A percentile compares a stretch with the other conserved stretches of the same genome.
These are phyloP conservation scores for Digitaria exilis DNA, from an alignment of 202 grass and related monocot genomes.

Conservation along the genomic window DNA sequence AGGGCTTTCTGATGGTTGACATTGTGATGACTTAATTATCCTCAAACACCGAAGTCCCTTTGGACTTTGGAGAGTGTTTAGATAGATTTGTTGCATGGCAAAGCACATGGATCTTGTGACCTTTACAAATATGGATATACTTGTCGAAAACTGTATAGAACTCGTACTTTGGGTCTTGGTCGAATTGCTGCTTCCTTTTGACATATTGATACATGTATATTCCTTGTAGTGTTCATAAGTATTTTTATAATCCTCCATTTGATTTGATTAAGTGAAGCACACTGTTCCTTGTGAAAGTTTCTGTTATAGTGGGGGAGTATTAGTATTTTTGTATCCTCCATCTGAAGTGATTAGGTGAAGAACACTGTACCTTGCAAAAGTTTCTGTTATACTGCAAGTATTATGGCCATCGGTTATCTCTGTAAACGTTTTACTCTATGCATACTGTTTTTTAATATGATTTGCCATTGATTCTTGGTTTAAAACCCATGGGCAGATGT, in stretches of 20 bases:
- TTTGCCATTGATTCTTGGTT: slow-evolving; percentile 30
- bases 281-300: slow-evolving; percentile 7
- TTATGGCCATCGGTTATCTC: neutral
- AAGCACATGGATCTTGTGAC: neutral
- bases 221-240: neutral
- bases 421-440: slow-evolving; percentile 9
- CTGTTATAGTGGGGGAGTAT: neutral
- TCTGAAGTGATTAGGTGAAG: neutral
- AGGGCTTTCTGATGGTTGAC: neutral
- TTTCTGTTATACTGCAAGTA: neutral
- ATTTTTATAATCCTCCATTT: neutral
- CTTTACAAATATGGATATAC: neutral
- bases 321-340: neutral
- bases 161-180: neutral
- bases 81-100: neutral
- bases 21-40: neutral
- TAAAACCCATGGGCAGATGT: slow-evolving; percentile 51
- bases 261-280: neutral
- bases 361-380: neutral
- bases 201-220: neutral
- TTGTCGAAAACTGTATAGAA: slow-evolving; percentile 6
- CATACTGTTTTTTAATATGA: neutral
- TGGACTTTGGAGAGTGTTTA: neutral
- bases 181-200: slow-evolving; percentile 10
- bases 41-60: neutral